phyloP scores from a whole-genome alignment of 768 basidiomycete genomes.

The Tylopilus felleus region DNA sequence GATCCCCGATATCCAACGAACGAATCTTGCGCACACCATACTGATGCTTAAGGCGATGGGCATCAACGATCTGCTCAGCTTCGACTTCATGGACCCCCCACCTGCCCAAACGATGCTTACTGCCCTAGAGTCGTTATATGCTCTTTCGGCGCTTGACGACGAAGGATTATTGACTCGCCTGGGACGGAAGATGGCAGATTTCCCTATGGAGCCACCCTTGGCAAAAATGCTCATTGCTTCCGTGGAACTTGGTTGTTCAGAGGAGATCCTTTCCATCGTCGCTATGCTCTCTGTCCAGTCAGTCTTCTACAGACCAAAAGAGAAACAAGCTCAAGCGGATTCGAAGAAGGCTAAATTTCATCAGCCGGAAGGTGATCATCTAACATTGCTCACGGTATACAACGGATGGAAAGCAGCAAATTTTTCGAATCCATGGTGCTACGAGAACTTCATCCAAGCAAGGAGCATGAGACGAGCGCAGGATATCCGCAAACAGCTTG shows the following conservation, averaged over 20 bases:
- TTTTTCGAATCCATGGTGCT: constrained; percentile 99
- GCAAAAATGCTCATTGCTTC: constrained; percentile 99
- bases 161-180: constrained; percentile 93
- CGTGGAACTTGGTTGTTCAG: constrained; percentile 95
- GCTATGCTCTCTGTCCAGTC: constrained; percentile 97
- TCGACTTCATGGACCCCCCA: constrained; percentile 99
- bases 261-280: constrained; percentile 95
- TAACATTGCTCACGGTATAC: constrained; percentile 90
- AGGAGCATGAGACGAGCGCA: constrained; percentile 96
- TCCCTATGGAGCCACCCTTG: constrained; percentile 94
- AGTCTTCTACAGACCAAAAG: constrained; percentile 98
- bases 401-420: constrained; percentile 97
- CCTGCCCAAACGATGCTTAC: constrained; percentile 97
- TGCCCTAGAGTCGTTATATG: constrained; percentile 91
- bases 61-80: constrained; percentile 94
- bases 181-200: constrained; percentile 99
- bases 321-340: constrained; percentile 98
- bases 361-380: constrained; percentile 95
- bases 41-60: constrained; percentile 98
- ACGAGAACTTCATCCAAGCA: constrained; percentile 98
- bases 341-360: constrained; percentile 99
- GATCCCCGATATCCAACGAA: constrained; percentile 96
- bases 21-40: constrained; percentile 90
- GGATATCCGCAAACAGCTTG: constrained; percentile 94
- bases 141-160: constrained; percentile 92